Conservation (phyloP, 441 rosid genomes). For the Syzygium syzygioides region DNA sequence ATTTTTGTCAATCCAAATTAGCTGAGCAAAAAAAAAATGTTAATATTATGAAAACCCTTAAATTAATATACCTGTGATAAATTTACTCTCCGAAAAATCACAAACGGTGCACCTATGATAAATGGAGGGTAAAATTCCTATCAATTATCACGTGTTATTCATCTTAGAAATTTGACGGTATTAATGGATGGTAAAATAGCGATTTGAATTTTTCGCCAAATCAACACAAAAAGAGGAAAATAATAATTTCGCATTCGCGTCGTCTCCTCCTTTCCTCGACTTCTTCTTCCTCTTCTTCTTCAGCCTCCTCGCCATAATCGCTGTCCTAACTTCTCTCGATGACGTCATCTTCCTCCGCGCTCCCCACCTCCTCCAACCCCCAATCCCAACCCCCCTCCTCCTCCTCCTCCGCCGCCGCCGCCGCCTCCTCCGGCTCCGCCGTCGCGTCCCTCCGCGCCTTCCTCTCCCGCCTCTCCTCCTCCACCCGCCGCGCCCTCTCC, state of each 20-base stretch:
- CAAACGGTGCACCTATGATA: no score
- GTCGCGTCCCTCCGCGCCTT: constrained; percentile 19
- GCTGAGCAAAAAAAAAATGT: no score
- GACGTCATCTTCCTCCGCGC: background rate
- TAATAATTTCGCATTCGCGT: background rate
- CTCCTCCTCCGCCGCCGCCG: background rate
- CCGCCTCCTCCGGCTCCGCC: constrained; percentile 6
- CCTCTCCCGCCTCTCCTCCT: constrained; percentile 21
- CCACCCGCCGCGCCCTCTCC: constrained; percentile 27
- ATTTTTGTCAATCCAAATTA: no score
- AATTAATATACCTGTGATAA: no score
- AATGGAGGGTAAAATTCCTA: accelerated
- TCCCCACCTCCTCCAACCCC: constrained; percentile 22
- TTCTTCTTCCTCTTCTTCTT: background rate
- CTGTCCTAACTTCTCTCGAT: background rate
- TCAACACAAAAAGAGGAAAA: no score
- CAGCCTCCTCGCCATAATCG: background rate
- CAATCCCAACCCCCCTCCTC: constrained; percentile 10
- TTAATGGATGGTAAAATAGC: no score
- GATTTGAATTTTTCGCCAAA: no score
- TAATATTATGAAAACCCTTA: no score
- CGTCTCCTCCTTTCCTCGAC: background rate
- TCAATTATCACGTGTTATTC: accelerated
- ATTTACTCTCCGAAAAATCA: no score
- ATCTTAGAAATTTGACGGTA: no score